Evolutionary conservation across 1,139 yeast genomes (phyloP).

Genomic region (Pichia cactophila): DNA sequence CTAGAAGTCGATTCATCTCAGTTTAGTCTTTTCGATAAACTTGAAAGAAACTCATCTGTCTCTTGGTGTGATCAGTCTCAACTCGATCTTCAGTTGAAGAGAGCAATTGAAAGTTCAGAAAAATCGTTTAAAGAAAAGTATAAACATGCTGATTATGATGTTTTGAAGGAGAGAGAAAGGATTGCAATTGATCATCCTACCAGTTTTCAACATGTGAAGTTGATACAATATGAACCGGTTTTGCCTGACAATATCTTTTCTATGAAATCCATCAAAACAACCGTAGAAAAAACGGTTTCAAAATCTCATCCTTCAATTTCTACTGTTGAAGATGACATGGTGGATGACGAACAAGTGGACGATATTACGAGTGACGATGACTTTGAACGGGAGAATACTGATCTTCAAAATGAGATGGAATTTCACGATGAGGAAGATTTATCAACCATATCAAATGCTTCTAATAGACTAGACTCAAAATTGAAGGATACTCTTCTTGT

Average conservation of each 20-base stretch:
- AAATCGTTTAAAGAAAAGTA: slow-evolving; percentile 8
- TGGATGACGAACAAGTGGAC: neutral
- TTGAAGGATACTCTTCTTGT: slow-evolving; percentile 7
- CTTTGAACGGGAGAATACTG: neutral
- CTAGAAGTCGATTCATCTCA: slow-evolving; percentile 22
- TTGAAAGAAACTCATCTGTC: slow-evolving; percentile 14
- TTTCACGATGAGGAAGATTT: neutral
- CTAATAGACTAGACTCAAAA: slow-evolving; percentile 1
- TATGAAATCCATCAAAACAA: neutral
- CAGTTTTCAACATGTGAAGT: slow-evolving; percentile 19
- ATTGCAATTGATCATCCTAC: slow-evolving; percentile 9
- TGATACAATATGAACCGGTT: slow-evolving; percentile 12
- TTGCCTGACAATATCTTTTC: neutral
- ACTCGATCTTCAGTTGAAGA: slow-evolving; percentile 28
- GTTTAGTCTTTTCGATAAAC: slow-evolving; percentile 23
- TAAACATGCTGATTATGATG: neutral
- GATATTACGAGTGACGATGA: neutral
- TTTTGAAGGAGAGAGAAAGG: neutral
- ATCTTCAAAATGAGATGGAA: neutral
- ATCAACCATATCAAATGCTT: neutral
- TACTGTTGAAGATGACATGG: neutral
- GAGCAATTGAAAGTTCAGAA: slow-evolving; percentile 16
- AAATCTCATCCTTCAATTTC: neutral
- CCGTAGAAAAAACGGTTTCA: neutral
- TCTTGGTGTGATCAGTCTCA: slow-evolving; percentile 38